Percentiles rank a stretch among this genome's conserved stretches.
Conservation (phyloP, 2,329 filamentous ascomycete genomes). For the Rutstroemia sp. region DNA sequence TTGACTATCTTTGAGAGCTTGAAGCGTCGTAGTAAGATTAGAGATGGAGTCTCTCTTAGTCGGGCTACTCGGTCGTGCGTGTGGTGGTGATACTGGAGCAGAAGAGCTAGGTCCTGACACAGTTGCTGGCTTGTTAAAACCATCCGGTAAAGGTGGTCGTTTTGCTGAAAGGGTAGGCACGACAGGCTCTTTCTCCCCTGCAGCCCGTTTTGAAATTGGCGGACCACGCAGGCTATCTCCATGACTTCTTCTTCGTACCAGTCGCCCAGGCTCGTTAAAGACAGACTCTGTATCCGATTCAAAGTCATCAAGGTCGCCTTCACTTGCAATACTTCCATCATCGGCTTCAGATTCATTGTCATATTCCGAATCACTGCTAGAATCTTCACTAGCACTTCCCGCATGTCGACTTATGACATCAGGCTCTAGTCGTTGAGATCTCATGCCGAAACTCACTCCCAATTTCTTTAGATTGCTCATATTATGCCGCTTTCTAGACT, state of each 20-base stretch:
- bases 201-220: slow-evolving; percentile 28
- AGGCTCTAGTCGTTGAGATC: slow-evolving; percentile 59
- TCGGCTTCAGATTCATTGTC: slow-evolving; percentile 27
- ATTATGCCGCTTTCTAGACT: slow-evolving; percentile 37
- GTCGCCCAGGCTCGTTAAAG: slow-evolving; percentile 7
- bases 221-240: slow-evolving; percentile 32
- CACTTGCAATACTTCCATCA: slow-evolving; percentile 35
- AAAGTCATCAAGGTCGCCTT: slow-evolving; percentile 34
- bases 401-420: slow-evolving; percentile 28
- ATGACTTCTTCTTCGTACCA: slow-evolving; percentile 34
- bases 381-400: slow-evolving; percentile 38
- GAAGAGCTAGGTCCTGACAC: not conserved
- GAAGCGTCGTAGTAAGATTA: slow-evolving; percentile 14
- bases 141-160: slow-evolving; percentile 1
- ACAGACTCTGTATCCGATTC: slow-evolving; percentile 25
- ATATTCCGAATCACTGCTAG: slow-evolving; percentile 31
- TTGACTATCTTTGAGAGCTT: slow-evolving; percentile 59
- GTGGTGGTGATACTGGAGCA: slow-evolving; percentile 2
- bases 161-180: slow-evolving; percentile 17
- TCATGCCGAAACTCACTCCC: slow-evolving; percentile 64
- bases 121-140: not conserved
- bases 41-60: slow-evolving; percentile 13
- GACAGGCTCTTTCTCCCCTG: slow-evolving; percentile 23
- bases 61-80: slow-evolving; percentile 5
- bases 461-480: slow-evolving; percentile 36